phyloP scores from a whole-genome alignment of 768 basidiomycete species.

The Leucocoprinus leucothites region DNA sequence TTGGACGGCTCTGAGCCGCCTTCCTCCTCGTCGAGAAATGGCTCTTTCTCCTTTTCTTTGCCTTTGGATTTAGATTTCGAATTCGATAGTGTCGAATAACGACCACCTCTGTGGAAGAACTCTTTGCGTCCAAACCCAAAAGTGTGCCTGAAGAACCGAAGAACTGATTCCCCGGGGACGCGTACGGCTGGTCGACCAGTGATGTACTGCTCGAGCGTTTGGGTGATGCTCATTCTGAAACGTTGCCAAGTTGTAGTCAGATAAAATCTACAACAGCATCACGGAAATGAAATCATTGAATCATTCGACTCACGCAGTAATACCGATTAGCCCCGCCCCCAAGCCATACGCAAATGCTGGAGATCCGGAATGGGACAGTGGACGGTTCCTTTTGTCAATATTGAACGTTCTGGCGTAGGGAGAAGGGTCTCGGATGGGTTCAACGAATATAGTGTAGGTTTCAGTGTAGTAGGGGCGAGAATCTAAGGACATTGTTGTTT shows the following conservation, averaged over 20 bases:
- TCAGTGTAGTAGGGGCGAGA: neutral
- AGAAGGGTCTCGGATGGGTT: slow-evolving; percentile 3
- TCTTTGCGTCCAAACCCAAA: neutral
- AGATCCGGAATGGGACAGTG: neutral
- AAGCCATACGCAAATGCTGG: neutral
- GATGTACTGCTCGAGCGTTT: slow-evolving; percentile 2
- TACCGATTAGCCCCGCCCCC: neutral
- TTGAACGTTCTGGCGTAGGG: slow-evolving; percentile 2
- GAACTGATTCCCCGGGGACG: neutral
- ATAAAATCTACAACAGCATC: neutral
- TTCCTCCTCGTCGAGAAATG: neutral
- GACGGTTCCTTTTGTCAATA: neutral
- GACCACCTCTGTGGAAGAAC: neutral
- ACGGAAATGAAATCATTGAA: neutral
- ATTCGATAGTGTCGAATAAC: too few relatives aligned
- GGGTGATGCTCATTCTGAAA: slow-evolving; percentile 3
- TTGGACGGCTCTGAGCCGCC: neutral
- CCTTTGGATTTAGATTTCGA: neutral
- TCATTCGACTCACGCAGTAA: neutral
- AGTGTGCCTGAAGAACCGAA: neutral
- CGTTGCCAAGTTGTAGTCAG: neutral
- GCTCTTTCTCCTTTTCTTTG: neutral
- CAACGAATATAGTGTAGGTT: slow-evolving; percentile 6
- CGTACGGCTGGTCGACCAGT: neutral
- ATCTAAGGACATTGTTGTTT: neutral